These are phyloP conservation scores for Jacaranda copaia DNA, from an alignment of 257 asterid genomes.

Conservation along the genomic window DNA sequence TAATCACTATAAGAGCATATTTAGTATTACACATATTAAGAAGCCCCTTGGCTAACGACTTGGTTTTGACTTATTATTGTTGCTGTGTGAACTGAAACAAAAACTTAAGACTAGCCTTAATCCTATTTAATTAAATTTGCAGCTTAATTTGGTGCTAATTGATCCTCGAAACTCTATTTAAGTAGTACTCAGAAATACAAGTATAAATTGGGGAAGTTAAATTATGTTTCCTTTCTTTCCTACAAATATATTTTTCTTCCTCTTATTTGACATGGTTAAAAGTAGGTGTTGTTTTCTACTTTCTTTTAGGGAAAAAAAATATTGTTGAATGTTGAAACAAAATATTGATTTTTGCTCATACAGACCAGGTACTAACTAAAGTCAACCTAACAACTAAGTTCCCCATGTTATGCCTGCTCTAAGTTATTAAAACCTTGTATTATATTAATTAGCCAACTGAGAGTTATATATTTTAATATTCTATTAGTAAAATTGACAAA, in stretches of 20 bases:
- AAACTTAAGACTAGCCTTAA: neutral
- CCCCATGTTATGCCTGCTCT: neutral
- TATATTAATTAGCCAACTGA: neutral
- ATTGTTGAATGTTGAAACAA: neutral
- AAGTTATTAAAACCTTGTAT: neutral
- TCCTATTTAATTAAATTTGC: neutral
- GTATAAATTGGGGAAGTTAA: neutral
- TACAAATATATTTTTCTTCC: neutral
- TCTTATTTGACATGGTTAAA: slow-evolving; percentile 2
- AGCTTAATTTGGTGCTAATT: neutral
- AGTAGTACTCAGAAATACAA: neutral
- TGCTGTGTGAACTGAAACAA: neutral
- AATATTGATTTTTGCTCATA: neutral
- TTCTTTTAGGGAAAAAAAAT: neutral
- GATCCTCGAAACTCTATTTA: neutral
- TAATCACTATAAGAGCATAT: neutral
- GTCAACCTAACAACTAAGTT: neutral
- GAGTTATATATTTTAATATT: neutral
- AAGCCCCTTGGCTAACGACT: neutral
- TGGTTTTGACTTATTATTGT: neutral
- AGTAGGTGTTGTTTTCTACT: neutral
- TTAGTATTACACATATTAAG: neutral
- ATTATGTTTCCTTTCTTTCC: neutral
- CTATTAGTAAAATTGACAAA: neutral
- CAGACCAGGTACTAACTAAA: neutral